These are phyloP conservation scores for Sherardia arvensis DNA, from an alignment of 257 asterid genomes.

Conservation along the genomic window DNA sequence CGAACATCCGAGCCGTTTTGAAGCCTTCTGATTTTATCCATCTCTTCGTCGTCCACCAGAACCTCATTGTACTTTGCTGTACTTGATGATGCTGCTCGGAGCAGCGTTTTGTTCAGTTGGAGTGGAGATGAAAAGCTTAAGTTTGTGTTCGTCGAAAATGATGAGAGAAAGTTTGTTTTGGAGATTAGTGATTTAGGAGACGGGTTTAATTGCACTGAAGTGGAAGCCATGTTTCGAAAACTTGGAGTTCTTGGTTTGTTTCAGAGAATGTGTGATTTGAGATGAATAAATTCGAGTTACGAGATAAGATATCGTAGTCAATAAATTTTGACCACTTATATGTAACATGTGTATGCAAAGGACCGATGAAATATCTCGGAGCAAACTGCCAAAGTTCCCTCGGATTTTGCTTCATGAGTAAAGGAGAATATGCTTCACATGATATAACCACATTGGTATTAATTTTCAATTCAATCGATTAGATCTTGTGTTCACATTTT, in stretches of 20 bases:
- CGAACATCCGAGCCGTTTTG: constrained; percentile 95
- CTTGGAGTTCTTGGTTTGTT: constrained; percentile 18
- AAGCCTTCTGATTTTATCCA: constrained; percentile 65
- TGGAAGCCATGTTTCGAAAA: constrained; percentile 35
- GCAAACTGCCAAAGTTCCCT: constrained; percentile 42
- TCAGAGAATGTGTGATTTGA: background rate
- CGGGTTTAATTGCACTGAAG: constrained; percentile 26
- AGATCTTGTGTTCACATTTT: no score
- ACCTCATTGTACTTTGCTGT: constrained; percentile 39
- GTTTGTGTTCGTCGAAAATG: constrained; percentile 13
- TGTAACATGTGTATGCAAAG: constrained; percentile 5
- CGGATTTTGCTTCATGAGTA: no score
- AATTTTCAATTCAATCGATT: no score
- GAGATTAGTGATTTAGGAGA: constrained; percentile 15
- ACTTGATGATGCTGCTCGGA: constrained; percentile 26
- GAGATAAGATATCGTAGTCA: constrained; percentile 35
- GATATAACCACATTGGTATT: no score
- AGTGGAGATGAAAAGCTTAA: constrained; percentile 20
- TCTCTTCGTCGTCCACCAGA: constrained; percentile 65
- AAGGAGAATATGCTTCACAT: no score
- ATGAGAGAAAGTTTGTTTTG: constrained; percentile 22
- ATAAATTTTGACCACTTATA: constrained; percentile 7
- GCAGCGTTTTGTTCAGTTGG: constrained; percentile 9
- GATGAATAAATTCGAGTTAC: background rate
- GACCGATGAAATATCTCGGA: constrained; percentile 30